phyloP scores from a whole-genome alignment of 1,284 basidiomycete species.

The Cerrena zonata region DNA sequence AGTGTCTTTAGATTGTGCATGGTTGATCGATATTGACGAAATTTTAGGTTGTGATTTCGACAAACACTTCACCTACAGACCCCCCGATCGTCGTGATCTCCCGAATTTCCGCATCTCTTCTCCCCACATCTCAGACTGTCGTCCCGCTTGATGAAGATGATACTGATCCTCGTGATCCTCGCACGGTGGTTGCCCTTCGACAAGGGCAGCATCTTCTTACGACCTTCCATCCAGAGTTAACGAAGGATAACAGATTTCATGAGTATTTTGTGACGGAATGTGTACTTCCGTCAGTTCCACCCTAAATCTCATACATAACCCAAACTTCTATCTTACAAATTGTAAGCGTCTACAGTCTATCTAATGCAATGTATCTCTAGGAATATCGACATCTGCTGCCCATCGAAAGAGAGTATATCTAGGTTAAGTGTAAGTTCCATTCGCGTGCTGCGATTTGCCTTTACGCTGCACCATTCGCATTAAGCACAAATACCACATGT shows the following conservation, averaged over 20 bases:
- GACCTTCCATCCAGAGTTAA: constrained; percentile 93
- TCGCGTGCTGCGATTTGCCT: too few species aligned
- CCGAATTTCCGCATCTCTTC: constrained; percentile 57
- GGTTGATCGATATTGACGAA: background rate
- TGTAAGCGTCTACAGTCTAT: too few species aligned
- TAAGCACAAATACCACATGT: too few species aligned
- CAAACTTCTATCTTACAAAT: too few species aligned
- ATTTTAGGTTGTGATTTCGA: constrained; percentile 53
- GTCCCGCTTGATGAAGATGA: constrained; percentile 29
- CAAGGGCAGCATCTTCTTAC: constrained; percentile 85
- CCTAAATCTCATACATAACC: too few species aligned
- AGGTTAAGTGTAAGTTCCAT: too few species aligned
- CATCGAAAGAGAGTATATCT: too few species aligned
- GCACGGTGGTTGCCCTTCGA: constrained; percentile 77
- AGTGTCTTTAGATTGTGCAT: constrained; percentile 14
- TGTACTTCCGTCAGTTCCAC: constrained; percentile 37
- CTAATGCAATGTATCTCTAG: too few species aligned
- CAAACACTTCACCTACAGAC: constrained; percentile 39
- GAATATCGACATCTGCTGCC: too few species aligned
- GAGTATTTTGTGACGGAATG: constrained; percentile 76
- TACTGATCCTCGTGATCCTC: constrained; percentile 44
- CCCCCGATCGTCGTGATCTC: constrained; percentile 66
- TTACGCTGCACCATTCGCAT: too few species aligned
- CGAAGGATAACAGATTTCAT: constrained; percentile 82
- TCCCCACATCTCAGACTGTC: constrained; percentile 44